Conservation (phyloP, 345 rosid genomes). For the Arabis hirsuta region DNA sequence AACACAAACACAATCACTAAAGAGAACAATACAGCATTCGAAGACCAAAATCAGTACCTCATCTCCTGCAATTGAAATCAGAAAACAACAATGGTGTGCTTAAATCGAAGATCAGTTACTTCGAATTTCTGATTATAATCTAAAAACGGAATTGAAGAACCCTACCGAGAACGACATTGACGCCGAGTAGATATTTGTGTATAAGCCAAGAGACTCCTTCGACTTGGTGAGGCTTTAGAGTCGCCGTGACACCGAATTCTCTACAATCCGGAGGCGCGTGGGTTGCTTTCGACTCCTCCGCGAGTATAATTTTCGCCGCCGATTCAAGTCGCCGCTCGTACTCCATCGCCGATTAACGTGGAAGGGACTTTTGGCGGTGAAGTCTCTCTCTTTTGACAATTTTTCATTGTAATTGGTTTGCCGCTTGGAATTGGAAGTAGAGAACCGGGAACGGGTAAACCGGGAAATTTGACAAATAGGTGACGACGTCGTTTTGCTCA, state of each 20-base stretch:
- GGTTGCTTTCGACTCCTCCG: slow-evolving; percentile 41
- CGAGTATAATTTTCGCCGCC: slow-evolving; percentile 58
- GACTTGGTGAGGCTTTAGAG: slow-evolving; percentile 75
- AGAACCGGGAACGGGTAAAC: neutral
- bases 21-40: slow-evolving; percentile 11
- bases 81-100: neutral
- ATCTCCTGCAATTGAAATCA: slow-evolving; percentile 64
- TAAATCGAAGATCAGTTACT: neutral
- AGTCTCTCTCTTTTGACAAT: neutral
- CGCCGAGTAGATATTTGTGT: slow-evolving; percentile 66
- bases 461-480: neutral
- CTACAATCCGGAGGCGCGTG: slow-evolving; percentile 38
- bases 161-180: slow-evolving; percentile 75
- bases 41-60: slow-evolving; percentile 52
- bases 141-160: neutral
- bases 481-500: too few species aligned
- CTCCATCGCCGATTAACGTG: slow-evolving; percentile 50
- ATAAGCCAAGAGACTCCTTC: slow-evolving; percentile 87
- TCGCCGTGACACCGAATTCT: slow-evolving; percentile 63
- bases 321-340: slow-evolving; percentile 66
- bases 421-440: neutral
- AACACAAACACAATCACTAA: slow-evolving; percentile 3
- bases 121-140: neutral
- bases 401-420: neutral
- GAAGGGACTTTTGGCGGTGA: slow-evolving; percentile 37